phyloP scores from a whole-genome alignment of 176 grass and related monocot genomes.

The Triticum turgidum region DNA sequence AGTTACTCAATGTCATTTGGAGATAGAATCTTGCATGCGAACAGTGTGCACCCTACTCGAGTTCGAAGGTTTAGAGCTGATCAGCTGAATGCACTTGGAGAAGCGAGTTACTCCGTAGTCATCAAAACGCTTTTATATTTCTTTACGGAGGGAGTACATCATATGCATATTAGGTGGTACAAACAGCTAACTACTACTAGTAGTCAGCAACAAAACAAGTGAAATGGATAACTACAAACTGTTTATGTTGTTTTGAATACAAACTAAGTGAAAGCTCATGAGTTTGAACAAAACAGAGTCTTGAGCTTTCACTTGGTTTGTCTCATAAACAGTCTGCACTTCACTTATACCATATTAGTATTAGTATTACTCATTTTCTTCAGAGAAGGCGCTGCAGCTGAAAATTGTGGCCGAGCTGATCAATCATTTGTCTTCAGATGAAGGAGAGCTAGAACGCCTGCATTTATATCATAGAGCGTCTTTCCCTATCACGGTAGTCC shows the following conservation, averaged over 20 bases:
- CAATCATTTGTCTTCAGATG: slow-evolving; percentile 1
- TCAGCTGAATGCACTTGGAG: neutral
- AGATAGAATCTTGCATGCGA: neutral
- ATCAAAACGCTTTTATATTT: no score
- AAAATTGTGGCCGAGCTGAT: neutral
- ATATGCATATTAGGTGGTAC: neutral
- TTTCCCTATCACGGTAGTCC: slow-evolving; percentile 5
- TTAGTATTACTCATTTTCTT: neutral
- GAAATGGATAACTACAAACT: neutral
- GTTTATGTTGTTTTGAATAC: neutral
- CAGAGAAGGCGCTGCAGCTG: neutral
- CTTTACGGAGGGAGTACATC: neutral
- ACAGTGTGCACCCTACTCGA: neutral
- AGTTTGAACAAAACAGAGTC: neutral
- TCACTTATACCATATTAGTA: no score
- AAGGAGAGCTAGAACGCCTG: neutral
- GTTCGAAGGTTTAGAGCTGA: neutral
- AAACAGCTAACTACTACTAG: neutral
- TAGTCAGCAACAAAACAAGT: neutral
- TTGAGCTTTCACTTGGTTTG: no score
- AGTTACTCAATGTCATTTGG: neutral
- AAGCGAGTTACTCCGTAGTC: neutral
- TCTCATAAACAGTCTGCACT: no score
- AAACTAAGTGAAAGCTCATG: neutral
- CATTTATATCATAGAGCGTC: neutral